Evolutionary conservation across 2,329 filamentous ascomycete species (phyloP).

Genomic region (Epichloe hybrida): DNA sequence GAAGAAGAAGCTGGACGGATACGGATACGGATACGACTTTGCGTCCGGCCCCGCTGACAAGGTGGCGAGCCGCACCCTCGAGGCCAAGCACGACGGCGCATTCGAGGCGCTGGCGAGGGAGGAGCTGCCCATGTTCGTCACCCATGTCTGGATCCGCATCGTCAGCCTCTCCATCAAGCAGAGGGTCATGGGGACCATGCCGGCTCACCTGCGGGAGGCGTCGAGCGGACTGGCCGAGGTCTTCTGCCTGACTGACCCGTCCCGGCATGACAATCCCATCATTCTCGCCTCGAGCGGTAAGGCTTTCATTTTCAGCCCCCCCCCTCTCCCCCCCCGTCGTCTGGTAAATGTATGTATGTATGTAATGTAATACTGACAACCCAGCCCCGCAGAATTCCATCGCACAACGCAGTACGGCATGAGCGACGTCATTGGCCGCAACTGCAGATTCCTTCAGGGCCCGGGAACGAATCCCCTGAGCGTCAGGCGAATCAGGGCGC

Average conservation of each 20-base stretch:
- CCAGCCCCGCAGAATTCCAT: slow-evolving; percentile 47
- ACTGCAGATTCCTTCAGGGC: slow-evolving; percentile 67
- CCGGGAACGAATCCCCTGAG: slow-evolving; percentile 54
- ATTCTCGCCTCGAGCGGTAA: slow-evolving; percentile 63
- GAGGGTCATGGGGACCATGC: slow-evolving; percentile 53
- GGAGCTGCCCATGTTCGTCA: slow-evolving; percentile 59
- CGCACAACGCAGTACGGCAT: slow-evolving; percentile 63
- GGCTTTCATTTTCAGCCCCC: background rate
- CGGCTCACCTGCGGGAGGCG: slow-evolving; percentile 49
- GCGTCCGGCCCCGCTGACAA: slow-evolving; percentile 33
- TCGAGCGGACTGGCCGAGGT: slow-evolving; percentile 65
- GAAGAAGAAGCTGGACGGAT: slow-evolving; percentile 37
- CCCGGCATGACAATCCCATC: slow-evolving; percentile 59
- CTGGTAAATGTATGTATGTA: too few relatives aligned
- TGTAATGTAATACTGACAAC: too few relatives aligned
- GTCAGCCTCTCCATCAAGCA: slow-evolving; percentile 57
- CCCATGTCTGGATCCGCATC: slow-evolving; percentile 52
- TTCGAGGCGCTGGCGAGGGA: slow-evolving; percentile 52
- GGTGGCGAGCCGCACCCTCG: slow-evolving; percentile 44
- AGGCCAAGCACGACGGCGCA: slow-evolving; percentile 49
- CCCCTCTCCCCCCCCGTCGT: too few relatives aligned
- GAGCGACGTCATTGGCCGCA: slow-evolving; percentile 58
- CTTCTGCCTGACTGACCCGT: slow-evolving; percentile 65
- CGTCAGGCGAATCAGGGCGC: slow-evolving; percentile 46
- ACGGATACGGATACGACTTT: slow-evolving; percentile 43